phyloP scores from a whole-genome alignment of 2,329 filamentous ascomycete species.

The Sclerotinia trifoliorum region DNA sequence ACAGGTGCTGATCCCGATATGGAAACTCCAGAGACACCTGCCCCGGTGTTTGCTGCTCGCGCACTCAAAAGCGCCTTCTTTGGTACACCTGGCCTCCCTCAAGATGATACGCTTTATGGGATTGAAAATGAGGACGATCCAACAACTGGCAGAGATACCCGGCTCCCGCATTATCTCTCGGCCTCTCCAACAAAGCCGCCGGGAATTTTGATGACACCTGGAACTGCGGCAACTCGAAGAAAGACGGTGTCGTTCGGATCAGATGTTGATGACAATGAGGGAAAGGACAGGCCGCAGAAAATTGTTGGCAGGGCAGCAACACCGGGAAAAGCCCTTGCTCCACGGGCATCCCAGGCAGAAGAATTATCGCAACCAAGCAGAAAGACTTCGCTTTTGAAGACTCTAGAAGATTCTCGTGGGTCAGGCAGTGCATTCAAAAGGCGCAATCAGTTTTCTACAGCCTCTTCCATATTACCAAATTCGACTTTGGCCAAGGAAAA shows the following conservation, averaged over 20 bases:
- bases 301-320: slow-evolving; percentile 33
- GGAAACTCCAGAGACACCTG: slow-evolving; percentile 63
- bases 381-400: slow-evolving; percentile 48
- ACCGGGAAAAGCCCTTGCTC: slow-evolving; percentile 38
- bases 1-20: slow-evolving; percentile 15
- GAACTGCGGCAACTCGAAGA: slow-evolving; percentile 57
- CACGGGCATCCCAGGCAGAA: slow-evolving; percentile 32
- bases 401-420: slow-evolving; percentile 46
- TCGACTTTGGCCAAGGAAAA: slow-evolving; percentile 4
- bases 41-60: slow-evolving; percentile 64
- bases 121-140: slow-evolving; percentile 34
- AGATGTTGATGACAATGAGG: slow-evolving; percentile 47
- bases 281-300: slow-evolving; percentile 25
- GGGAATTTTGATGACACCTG: slow-evolving; percentile 63
- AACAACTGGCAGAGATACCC: slow-evolving; percentile 26
- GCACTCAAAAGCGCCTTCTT: slow-evolving; percentile 64
- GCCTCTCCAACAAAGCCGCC: slow-evolving; percentile 38
- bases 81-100: slow-evolving; percentile 52
- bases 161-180: slow-evolving; percentile 34
- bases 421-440: slow-evolving; percentile 33
- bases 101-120: slow-evolving; percentile 40
- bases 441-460: slow-evolving; percentile 10
- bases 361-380: slow-evolving; percentile 33
- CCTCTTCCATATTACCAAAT: slow-evolving; percentile 17
- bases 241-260: slow-evolving; percentile 66